Percentiles rank a stretch among this genome's conserved stretches.
These are phyloP conservation scores for Eleusine indica DNA, from an alignment of 176 grass and related monocot species.

Conservation along the genomic window DNA sequence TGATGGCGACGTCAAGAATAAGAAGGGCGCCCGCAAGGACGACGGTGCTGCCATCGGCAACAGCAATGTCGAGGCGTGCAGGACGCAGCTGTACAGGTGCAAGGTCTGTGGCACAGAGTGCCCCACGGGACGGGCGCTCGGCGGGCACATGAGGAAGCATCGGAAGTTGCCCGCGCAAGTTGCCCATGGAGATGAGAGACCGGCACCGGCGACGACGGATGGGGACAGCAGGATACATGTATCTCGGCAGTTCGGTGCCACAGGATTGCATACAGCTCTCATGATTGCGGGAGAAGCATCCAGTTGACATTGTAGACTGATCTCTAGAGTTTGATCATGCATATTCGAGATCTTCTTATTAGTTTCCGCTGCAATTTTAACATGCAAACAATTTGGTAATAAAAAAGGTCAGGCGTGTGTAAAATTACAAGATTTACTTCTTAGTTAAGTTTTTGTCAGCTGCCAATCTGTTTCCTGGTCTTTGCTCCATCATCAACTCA, in stretches of 20 bases:
- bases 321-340: background rate
- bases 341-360: background rate
- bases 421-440: background rate
- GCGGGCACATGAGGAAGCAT: constrained; percentile 63
- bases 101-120: constrained; percentile 41
- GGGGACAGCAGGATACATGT: background rate
- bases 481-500: background rate
- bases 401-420: background rate
- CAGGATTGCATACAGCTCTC: background rate
- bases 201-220: background rate
- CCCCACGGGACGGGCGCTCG: constrained; percentile 36
- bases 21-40: background rate
- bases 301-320: background rate
- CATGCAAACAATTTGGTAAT: background rate
- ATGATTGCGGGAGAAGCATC: too few relatives aligned
- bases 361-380: background rate
- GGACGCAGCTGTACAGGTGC: constrained; percentile 25
- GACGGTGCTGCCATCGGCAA: background rate
- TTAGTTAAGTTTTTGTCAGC: background rate
- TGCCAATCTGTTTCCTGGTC: background rate
- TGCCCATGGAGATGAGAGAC: background rate
- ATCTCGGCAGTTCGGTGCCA: background rate
- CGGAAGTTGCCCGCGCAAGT: background rate
- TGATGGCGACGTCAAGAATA: background rate
- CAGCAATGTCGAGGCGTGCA: background rate